Base-by-base conservation (phyloP, 352 stramenopile genomes). In the Phytophthora citricola region DNA sequence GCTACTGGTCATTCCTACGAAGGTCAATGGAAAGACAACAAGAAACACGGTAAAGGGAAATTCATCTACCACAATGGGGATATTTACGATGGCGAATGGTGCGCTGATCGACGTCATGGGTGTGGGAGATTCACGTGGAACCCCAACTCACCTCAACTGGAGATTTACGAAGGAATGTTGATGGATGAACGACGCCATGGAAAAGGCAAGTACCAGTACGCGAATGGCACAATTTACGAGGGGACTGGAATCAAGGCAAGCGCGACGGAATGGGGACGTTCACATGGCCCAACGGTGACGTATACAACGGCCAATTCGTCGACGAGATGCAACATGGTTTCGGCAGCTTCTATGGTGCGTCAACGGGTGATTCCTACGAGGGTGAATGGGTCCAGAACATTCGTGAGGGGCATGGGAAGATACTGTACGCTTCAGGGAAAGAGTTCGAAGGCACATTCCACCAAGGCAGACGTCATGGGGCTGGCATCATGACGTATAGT, bases 31-130 rank as follows among this genome's bases (percentile, higher is more conserved):
- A 29, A 60, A 15, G 22, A 76, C 22, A 90, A 93, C 71, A 87
- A 81, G 53, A 90, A 89, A 40, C 70, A 97, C 41, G 94, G 94
- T 0, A 67, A 79, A 6, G 94, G 94, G 1, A 81, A 56, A 10
- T 97, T 97, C 49, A 47, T 54, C 7, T 97, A 92, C 55, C 73
- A 76, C 9, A 97, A 95, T 62, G 90, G 89, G 5, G 89, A 98
- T 62, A 70, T 83, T 14, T 97, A 96, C 43, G 59, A 80, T 1
- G 91, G 90, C 14, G 79, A 90, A 6, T 95, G 87, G 87, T 45
- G 56, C 11, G 46, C 73, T 29, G 87, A 95, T 51, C 73, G 71
- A 8, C 77, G 83, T 5, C 73, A 94, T 34, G 85, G 86, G 0
- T 38, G 50, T 1, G 85, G 87, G 2, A 82, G 36, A 6, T 92